These are phyloP conservation scores for Cajanus cajan DNA, from an alignment of 306 rosid genomes.

Conservation along the genomic window DNA sequence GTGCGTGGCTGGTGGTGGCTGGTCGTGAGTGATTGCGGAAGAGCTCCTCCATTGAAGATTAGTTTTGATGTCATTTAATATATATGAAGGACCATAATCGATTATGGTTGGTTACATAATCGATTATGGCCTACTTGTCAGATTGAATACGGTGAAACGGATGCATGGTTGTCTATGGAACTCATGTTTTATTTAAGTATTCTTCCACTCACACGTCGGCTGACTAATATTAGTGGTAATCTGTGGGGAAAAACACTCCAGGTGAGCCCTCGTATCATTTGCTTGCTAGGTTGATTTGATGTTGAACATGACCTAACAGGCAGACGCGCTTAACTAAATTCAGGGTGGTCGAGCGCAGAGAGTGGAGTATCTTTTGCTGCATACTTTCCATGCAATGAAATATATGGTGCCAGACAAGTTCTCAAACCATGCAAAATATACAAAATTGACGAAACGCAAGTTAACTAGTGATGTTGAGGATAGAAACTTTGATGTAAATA, in stretches of 20 bases:
- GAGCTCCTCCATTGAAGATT: too few relatives aligned
- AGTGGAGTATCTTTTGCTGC: conserved; percentile 93
- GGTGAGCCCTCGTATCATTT: conserved; percentile 50
- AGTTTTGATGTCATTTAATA: too few relatives aligned
- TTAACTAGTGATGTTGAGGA: conserved; percentile 49
- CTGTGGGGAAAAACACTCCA: conserved; percentile 96
- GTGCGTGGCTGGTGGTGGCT: too few relatives aligned
- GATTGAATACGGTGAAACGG: conserved; percentile 96
- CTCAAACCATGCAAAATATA: conserved; percentile 54
- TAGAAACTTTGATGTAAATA: conserved; percentile 52
- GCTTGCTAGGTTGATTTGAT: conserved; percentile 29
- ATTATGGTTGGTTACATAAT: too few relatives aligned
- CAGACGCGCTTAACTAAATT: conserved; percentile 31
- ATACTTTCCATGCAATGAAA: conserved; percentile 90
- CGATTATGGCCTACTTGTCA: too few relatives aligned
- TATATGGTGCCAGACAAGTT: conserved; percentile 88
- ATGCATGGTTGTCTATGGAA: conserved; percentile 98
- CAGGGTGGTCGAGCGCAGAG: conserved; percentile 99
- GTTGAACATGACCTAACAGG: neutral
- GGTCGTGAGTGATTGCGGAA: too few relatives aligned
- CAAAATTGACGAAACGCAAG: conserved; percentile 59
- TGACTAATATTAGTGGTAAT: conserved; percentile 92
- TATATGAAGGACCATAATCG: too few relatives aligned
- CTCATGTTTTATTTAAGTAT: conserved; percentile 96
- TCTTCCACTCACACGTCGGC: conserved; percentile 97